These are phyloP conservation scores for Orbilia ellipsospora DNA, from an alignment of 2,329 filamentous ascomycete species.

Conservation along the genomic window DNA sequence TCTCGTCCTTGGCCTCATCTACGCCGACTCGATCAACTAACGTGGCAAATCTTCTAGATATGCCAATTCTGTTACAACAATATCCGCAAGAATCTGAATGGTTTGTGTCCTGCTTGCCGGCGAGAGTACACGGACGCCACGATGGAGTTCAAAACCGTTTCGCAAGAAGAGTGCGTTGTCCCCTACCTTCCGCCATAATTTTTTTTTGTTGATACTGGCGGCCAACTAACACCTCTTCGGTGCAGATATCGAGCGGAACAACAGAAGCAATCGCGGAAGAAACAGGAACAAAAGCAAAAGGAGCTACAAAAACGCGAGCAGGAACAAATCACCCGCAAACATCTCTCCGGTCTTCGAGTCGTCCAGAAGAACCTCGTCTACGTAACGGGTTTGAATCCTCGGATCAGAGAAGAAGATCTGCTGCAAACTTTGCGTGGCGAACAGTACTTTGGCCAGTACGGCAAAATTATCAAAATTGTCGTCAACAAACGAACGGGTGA, in stretches of 20 bases:
- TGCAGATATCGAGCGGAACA: slow-evolving; percentile 67
- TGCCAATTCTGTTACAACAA: slow-evolving; percentile 99
- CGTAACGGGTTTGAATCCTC: slow-evolving; percentile 92
- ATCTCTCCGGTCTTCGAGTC: slow-evolving; percentile 91
- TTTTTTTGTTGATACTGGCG: slow-evolving; percentile 5
- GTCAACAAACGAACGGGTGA: slow-evolving; percentile 92
- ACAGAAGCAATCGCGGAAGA: slow-evolving; percentile 84
- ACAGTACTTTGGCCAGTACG: slow-evolving; percentile 98
- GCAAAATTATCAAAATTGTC: slow-evolving; percentile 97
- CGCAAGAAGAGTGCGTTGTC: slow-evolving; percentile 84
- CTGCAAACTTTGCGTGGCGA: slow-evolving; percentile 88
- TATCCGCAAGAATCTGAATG: slow-evolving; percentile 97
- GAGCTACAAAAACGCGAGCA: slow-evolving; percentile 96
- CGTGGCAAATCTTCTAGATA: slow-evolving; percentile 70
- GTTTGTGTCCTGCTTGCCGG: slow-evolving; percentile 95
- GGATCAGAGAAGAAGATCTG: slow-evolving; percentile 89
- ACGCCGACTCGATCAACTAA: slow-evolving; percentile 35
- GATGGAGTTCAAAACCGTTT: slow-evolving; percentile 96
- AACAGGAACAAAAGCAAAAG: slow-evolving; percentile 86
- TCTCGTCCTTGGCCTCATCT: slow-evolving; percentile 33
- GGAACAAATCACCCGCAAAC: slow-evolving; percentile 94
- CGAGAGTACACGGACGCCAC: slow-evolving; percentile 96
- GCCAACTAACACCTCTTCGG: slow-evolving; percentile 19
- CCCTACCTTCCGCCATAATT: not conserved
- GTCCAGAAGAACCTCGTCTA: slow-evolving; percentile 99